Percentiles rank a stretch among this genome's conserved stretches.
Conservation (phyloP, 1,284 basidiomycete genomes). For the Pseudozyma pruni region DNA sequence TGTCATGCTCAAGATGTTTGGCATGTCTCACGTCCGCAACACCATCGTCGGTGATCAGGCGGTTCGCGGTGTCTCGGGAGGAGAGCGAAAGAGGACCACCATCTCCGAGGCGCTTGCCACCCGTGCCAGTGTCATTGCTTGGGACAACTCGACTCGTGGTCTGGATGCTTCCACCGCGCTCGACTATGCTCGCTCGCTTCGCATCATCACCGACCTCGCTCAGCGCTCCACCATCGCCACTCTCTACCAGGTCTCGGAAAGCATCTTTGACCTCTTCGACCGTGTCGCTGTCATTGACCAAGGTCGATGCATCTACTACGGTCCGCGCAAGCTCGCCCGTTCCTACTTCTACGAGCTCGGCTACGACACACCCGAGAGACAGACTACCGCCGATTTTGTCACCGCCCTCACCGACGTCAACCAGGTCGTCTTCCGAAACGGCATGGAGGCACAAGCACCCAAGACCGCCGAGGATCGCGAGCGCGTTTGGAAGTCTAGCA, state of each 20-base stretch:
- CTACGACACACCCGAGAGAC: conserved; percentile 50
- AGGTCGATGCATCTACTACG: conserved; percentile 69
- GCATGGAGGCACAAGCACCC: conserved; percentile 70
- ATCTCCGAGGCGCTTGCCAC: conserved; percentile 55
- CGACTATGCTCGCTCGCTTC: conserved; percentile 55
- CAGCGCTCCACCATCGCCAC: conserved; percentile 57
- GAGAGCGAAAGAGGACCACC: conserved; percentile 59
- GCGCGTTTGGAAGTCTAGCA: conserved; percentile 46
- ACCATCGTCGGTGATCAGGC: conserved; percentile 60
- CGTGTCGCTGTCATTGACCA: conserved; percentile 56
- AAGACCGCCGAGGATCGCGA: conserved; percentile 58
- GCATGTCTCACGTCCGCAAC: conserved; percentile 59
- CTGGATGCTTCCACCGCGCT: conserved; percentile 59
- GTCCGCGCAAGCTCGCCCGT: conserved; percentile 52
- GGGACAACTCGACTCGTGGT: conserved; percentile 60
- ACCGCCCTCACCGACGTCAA: conserved; percentile 74
- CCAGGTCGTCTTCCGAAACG: conserved; percentile 73
- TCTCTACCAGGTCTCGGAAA: conserved; percentile 58
- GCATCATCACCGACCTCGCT: conserved; percentile 60
- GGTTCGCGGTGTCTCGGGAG: conserved; percentile 59
- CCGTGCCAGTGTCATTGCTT: conserved; percentile 45
- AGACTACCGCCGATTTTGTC: conserved; percentile 71
- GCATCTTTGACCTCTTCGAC: conserved; percentile 59
- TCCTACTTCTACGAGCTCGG: conserved; percentile 59
- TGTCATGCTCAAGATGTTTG: conserved; percentile 61